Base-by-base conservation (phyloP, 805 yeast genomes). In the Starmerella riodocensis region DNA sequence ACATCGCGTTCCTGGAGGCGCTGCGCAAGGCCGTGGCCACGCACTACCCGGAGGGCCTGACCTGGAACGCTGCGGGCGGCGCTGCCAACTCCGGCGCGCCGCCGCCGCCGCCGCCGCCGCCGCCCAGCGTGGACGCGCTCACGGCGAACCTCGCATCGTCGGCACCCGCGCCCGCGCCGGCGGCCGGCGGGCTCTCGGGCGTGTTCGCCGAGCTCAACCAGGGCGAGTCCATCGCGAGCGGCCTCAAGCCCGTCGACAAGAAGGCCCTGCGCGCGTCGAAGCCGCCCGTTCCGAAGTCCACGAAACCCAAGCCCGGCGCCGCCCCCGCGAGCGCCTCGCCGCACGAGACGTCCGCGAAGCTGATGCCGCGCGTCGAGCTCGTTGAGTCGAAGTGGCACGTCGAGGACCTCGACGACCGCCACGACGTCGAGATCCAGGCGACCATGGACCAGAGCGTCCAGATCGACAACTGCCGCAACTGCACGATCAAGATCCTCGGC, bases 181-280 rank as follows among this genome's bases (percentile, higher is more conserved):
- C 41, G 14, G n/a, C n/a, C n/a, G 65, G 65, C 32, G 91, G 94
- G 30, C 73, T 88, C 65, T 69, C 67, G 50, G 97, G 97, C 2
- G 94, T 91, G 12, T 91, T 91, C 59, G 77, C 82, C n/a, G 93
- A 81, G 49, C 66, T 91, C 49, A 85, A 78, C 63, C 70, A 78
- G 63, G 99, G 99, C 44, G 81, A 76, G 49, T 64, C 62, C 33
- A 78, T 91, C 53, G 86, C 97, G 1, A 66, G 85, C 26, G 82
- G 85, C 12, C 72, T 91, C 50, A 84, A 79, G 58, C 88, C 88
- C 58, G 96, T 88, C 29, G 96, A 86, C 51, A 82, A 85, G 61
- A 83, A 82, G 85, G 84, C 95, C 18, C 94, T 84, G 61, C 85
- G 84, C 62, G 83, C 85, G 59, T 76, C 66, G 34, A 66, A 86